Evolutionary conservation across 345 rosid species (phyloP).

Genomic region (Eucalyptus camaldulensis): DNA sequence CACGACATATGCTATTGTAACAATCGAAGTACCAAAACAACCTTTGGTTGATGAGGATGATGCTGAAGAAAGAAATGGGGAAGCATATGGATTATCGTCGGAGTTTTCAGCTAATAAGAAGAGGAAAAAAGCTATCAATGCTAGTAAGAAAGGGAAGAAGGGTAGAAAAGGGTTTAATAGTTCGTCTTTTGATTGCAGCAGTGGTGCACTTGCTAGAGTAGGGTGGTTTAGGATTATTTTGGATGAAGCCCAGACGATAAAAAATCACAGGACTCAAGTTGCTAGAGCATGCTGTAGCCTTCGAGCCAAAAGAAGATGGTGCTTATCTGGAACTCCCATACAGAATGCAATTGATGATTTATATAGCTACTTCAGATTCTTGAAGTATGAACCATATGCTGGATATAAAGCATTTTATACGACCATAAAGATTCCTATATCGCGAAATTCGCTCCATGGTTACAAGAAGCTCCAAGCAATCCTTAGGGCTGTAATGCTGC

Average conservation of each 20-base stretch:
- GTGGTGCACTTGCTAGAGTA: slow-evolving; percentile 76
- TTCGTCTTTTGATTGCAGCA: slow-evolving; percentile 44
- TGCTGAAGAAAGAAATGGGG: slow-evolving; percentile 50
- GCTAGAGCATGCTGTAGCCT: slow-evolving; percentile 97
- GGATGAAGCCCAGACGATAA: slow-evolving; percentile 99
- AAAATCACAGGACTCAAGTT: slow-evolving; percentile 94
- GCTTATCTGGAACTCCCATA: slow-evolving; percentile 98
- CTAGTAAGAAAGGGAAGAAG: slow-evolving; percentile 52
- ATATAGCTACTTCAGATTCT: slow-evolving; percentile 94
- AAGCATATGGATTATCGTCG: slow-evolving; percentile 51
- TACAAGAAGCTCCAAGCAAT: slow-evolving; percentile 93
- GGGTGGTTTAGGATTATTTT: slow-evolving; percentile 78
- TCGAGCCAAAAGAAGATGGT: slow-evolving; percentile 94
- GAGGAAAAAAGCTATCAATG: slow-evolving; percentile 29
- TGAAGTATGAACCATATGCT: slow-evolving; percentile 78
- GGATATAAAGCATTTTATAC: slow-evolving; percentile 47
- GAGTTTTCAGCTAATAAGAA: slow-evolving; percentile 45
- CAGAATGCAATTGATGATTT: slow-evolving; percentile 89
- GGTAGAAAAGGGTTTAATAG: slow-evolving; percentile 42
- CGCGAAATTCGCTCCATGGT: slow-evolving; percentile 58
- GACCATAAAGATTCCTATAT: slow-evolving; percentile 60
- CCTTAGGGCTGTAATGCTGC: slow-evolving; percentile 80
- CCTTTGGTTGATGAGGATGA: slow-evolving; percentile 70
- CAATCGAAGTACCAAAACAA: slow-evolving; percentile 93
- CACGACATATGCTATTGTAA: slow-evolving; percentile 83